These are phyloP conservation scores for Ustilago lituana DNA, from an alignment of 1,284 basidiomycete species.

Conservation along the genomic window DNA sequence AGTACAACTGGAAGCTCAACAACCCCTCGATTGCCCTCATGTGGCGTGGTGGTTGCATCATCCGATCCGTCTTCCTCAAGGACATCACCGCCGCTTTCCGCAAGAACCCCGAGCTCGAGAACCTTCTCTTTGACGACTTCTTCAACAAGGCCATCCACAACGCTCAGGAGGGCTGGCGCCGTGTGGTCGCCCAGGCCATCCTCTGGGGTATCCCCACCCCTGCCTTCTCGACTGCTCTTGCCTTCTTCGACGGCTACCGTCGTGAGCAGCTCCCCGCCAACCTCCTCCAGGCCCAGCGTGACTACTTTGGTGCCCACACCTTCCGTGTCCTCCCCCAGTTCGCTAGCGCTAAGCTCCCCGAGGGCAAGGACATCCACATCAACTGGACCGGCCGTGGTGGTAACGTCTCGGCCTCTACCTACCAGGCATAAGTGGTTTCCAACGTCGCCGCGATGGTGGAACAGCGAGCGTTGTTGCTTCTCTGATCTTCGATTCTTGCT, in stretches of 20 bases:
- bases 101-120: slow-evolving; percentile 87
- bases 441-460: background rate
- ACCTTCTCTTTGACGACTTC: slow-evolving; percentile 94
- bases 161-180: slow-evolving; percentile 97
- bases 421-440: slow-evolving; percentile 77
- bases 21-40: slow-evolving; percentile 97
- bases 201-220: slow-evolving; percentile 98
- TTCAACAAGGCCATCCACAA: slow-evolving; percentile 93
- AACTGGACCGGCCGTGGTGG: slow-evolving; percentile 88
- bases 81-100: slow-evolving; percentile 81
- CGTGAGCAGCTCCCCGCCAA: slow-evolving; percentile 87
- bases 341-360: slow-evolving; percentile 69
- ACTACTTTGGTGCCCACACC: slow-evolving; percentile 69
- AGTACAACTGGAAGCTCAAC: slow-evolving; percentile 76
- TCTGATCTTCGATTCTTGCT: slow-evolving; percentile 3
- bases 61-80: slow-evolving; percentile 71
- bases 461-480: background rate
- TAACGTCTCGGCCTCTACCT: slow-evolving; percentile 88
- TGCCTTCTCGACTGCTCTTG: slow-evolving; percentile 93
- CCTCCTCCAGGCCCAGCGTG: slow-evolving; percentile 87
- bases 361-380: slow-evolving; percentile 80
- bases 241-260: slow-evolving; percentile 98
- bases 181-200: slow-evolving; percentile 92
- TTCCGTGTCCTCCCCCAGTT: slow-evolving; percentile 62
- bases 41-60: slow-evolving; percentile 99